Conservation (phyloP, 495 filamentous ascomycete species). For the Trypethelium eluteriae region DNA sequence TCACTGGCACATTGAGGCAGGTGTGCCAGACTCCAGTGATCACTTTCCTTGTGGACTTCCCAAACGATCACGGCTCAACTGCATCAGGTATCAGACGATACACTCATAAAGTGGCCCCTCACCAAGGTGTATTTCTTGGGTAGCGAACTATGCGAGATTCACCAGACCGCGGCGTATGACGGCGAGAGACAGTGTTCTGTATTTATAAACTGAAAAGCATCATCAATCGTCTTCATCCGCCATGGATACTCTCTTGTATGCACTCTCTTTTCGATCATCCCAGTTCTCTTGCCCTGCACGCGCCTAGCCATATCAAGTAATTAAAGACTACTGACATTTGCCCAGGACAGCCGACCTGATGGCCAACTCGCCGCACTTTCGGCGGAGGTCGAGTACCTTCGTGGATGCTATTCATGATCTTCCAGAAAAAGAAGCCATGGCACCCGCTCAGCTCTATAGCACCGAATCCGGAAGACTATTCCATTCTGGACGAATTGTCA, state of each 20-base stretch:
- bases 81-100: no score
- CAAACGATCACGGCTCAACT: no score
- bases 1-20: no score
- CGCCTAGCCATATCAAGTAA: slow-evolving; percentile 14
- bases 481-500: slow-evolving; percentile 93
- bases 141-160: no score
- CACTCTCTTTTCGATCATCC: slow-evolving; percentile 17
- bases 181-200: no score
- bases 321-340: slow-evolving; percentile 18
- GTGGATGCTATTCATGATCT: slow-evolving; percentile 97
- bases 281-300: slow-evolving; percentile 17
- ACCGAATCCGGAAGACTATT: slow-evolving; percentile 96
- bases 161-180: no score
- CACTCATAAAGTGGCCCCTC: no score
- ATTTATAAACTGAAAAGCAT: neutral
- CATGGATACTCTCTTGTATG: slow-evolving; percentile 82
- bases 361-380: slow-evolving; percentile 71
- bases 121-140: no score
- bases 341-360: slow-evolving; percentile 74
- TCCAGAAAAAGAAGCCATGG: slow-evolving; percentile 72
- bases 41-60: no score
- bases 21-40: no score
- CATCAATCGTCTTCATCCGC: neutral
- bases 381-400: slow-evolving; percentile 87
- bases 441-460: slow-evolving; percentile 94